These are phyloP conservation scores for Lentinula lateritia DNA, from an alignment of 768 basidiomycete genomes.

Conservation along the genomic window DNA sequence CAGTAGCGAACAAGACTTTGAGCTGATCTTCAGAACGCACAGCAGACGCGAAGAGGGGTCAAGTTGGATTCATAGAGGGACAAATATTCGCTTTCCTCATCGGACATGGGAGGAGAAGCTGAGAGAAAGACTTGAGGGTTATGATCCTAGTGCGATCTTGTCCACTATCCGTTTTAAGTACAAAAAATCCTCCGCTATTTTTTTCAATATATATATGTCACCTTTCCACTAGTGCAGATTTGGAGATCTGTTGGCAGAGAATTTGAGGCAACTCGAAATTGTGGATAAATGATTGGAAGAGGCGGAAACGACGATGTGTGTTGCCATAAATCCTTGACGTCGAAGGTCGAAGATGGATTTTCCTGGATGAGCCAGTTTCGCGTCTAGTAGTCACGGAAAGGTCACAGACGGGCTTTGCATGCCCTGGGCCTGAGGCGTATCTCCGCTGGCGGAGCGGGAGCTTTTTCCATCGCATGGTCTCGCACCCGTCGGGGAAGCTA, in stretches of 20 bases:
- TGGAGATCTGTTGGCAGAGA: neutral
- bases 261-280: neutral
- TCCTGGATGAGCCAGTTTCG: no score
- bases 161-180: neutral
- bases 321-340: no score
- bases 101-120: neutral
- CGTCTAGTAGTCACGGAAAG: no score
- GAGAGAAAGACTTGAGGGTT: neutral
- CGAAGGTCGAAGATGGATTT: no score
- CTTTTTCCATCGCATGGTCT: no score
- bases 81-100: conserved; percentile 1
- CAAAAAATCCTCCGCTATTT: neutral
- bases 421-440: no score
- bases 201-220: neutral
- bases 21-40: conserved; percentile 8
- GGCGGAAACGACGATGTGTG: neutral
- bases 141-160: no score
- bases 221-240: neutral
- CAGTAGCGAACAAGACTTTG: neutral
- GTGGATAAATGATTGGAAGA: neutral
- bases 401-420: no score
- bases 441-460: no score
- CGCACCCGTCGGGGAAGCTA: no score
- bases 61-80: conserved; percentile 13
- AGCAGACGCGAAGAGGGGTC: conserved; percentile 14